phyloP scores from a whole-genome alignment of 768 basidiomycete genomes.

The Boletus speciosus region DNA sequence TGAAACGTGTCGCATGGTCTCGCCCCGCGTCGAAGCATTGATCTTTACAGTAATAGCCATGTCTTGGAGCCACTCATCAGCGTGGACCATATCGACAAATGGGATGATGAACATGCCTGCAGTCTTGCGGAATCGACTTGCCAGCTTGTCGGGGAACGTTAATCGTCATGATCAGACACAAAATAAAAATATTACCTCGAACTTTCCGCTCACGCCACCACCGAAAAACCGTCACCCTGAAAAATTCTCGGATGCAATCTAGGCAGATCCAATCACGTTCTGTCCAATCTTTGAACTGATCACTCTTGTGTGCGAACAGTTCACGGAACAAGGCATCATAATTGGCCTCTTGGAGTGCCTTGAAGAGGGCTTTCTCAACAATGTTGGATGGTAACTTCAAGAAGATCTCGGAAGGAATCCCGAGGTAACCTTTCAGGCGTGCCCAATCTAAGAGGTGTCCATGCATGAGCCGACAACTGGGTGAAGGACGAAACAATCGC shows the following conservation, averaged over 20 bases:
- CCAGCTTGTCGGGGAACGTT: background rate
- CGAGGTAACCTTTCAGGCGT: constrained; percentile 4
- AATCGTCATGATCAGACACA: background rate
- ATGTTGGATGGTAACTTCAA: background rate
- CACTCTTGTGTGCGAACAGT: constrained; percentile 4
- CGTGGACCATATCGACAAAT: background rate
- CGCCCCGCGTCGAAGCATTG: constrained; percentile 10
- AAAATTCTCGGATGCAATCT: constrained; percentile 4
- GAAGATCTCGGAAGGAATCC: background rate
- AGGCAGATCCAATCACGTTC: constrained; percentile 8
- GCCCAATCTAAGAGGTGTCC: constrained; percentile 7
- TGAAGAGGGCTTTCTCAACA: constrained; percentile 7
- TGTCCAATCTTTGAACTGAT: constrained; percentile 5
- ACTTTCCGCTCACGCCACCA: constrained; percentile 11
- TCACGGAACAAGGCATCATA: constrained; percentile 6
- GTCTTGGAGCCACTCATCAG: constrained; percentile 1
- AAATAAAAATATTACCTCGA: background rate
- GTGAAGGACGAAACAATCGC: background rate
- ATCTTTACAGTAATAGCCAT: constrained; percentile 12
- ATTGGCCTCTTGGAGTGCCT: background rate
- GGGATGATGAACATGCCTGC: constrained; percentile 2
- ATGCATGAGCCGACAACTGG: background rate
- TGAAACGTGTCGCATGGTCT: constrained; percentile 11
- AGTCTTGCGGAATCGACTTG: background rate
- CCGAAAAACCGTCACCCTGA: constrained; percentile 4